Evolutionary conservation across 2,329 filamentous ascomycete species (phyloP), one percentile per base, ranked within the genome.

Genomic region (Diaporthe sp.): DNA sequence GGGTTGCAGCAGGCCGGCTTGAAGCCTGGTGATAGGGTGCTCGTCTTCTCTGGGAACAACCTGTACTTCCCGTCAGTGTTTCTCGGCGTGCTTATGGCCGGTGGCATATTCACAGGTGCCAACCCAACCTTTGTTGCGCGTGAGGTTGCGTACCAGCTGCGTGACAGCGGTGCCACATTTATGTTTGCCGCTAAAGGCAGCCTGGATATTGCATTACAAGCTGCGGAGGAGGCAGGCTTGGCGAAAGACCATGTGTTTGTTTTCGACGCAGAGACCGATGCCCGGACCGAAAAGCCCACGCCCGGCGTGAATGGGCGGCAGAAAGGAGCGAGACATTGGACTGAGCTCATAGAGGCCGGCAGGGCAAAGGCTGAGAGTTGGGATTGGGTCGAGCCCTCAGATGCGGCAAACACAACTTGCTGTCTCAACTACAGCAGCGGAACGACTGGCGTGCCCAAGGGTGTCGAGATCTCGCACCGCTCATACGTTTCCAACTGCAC

Each of bases 361-460:
- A 71, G 72, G 42, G 81, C 84, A 15, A 86, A 90, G 54, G 93
- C 90, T 1, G 82, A 85, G 3, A 80, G 79, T 2, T 96, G 93
- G 81, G 82, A 84, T 64, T 97, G 94, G 94, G 81, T 88, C 22
- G 87, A 92, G 74, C 87, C 86, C 0, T 82, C 84, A 0, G 85
- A 88, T 54, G 83, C 90, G 2, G 87, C 87, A 74, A 82, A 84
- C 33, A 87, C 88, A 7, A 89, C 90, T 1, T 90, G 92, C 77
- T 92, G 91, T 33, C 88, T 97, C 76, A 97, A 97, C 82, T 97
- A 96, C 83, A 94, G 91, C 77, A 92, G 90, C 40, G 91, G 94
- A 15, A 96, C 93, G 1, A 97, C 95, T 0, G 95, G 95, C 9
- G 87, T 95, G 5, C 94, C 95, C 13, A 97, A 97, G 82, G 95